A percentile compares a stretch with the other conserved stretches of the same genome.
Evolutionary conservation across 2,329 filamentous ascomycete species (phyloP).

Genomic region (Emmonsiellopsis sp.): DNA sequence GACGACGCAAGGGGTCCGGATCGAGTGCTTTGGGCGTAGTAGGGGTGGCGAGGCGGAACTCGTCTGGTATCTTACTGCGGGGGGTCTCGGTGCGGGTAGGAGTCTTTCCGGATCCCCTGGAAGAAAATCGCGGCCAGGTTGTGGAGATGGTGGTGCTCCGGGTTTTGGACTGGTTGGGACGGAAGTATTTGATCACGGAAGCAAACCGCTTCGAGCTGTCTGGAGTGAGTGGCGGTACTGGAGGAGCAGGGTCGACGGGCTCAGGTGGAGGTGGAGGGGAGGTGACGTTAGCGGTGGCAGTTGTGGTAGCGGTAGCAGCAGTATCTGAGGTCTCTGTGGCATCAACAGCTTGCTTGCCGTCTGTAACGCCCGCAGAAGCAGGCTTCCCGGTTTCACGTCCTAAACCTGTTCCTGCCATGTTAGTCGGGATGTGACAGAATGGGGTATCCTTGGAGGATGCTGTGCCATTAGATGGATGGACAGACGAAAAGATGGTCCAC

Average conservation of each 20-base stretch:
- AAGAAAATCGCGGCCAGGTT: not conserved
- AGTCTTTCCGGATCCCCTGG: not conserved
- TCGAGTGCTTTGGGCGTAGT: not conserved
- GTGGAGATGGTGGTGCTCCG: slow-evolving; percentile 4
- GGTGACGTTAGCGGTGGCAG: too few relatives aligned
- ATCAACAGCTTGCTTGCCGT: not conserved
- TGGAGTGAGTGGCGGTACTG: not conserved
- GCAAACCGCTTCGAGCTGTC: slow-evolving; percentile 10
- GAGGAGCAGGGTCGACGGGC: not conserved
- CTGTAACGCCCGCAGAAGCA: not conserved
- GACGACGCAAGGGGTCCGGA: not conserved
- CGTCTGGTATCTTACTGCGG: not conserved
- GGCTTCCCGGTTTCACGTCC: not conserved
- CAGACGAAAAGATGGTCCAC: not conserved
- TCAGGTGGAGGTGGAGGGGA: too few relatives aligned
- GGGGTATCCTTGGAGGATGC: not conserved
- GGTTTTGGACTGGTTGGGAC: slow-evolving; percentile 4
- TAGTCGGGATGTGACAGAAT: not conserved
- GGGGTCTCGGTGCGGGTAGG: not conserved
- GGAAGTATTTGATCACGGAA: slow-evolving; percentile 13
- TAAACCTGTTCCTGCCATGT: slow-evolving; percentile 1
- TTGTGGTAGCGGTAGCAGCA: not conserved
- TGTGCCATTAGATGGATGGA: not conserved
- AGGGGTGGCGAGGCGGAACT: not conserved
- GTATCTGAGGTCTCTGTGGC: not conserved